Percentiles rank a stretch among this genome's conserved stretches.
Conservation (phyloP, 2,329 filamentous ascomycete species). For the Penicillium capsulatum region DNA sequence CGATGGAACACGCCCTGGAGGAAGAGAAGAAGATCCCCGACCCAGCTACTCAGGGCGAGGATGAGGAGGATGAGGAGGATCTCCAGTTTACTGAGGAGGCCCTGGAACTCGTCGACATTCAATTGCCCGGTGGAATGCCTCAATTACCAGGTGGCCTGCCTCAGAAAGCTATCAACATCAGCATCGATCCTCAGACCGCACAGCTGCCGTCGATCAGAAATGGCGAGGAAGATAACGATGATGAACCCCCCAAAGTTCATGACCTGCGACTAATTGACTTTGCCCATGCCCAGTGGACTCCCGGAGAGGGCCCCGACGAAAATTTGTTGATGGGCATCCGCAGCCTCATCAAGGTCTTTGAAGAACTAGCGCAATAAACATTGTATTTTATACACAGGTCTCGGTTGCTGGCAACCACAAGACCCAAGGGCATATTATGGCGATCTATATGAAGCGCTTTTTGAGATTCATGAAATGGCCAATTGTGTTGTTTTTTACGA, state of each 20-base stretch:
- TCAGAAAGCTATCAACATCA: slow-evolving; percentile 34
- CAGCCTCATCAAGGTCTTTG: slow-evolving; percentile 67
- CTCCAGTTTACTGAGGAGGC: slow-evolving; percentile 30
- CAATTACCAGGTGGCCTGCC: slow-evolving; percentile 29
- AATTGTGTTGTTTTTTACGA: neutral
- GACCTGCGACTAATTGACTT: slow-evolving; percentile 92
- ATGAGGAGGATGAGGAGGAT: slow-evolving; percentile 29
- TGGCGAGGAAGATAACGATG: slow-evolving; percentile 52
- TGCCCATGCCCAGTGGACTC: slow-evolving; percentile 82
- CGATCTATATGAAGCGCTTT: neutral
- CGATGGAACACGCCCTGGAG: slow-evolving; percentile 49
- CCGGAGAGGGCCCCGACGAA: slow-evolving; percentile 78
- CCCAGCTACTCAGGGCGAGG: slow-evolving; percentile 26
- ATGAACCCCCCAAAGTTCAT: slow-evolving; percentile 62
- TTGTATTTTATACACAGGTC: slow-evolving; percentile 6
- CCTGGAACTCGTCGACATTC: slow-evolving; percentile 30
- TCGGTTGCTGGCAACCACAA: slow-evolving; percentile 28
- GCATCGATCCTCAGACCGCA: slow-evolving; percentile 34
- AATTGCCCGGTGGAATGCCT: slow-evolving; percentile 27
- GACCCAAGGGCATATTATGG: neutral
- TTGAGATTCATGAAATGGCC: neutral
- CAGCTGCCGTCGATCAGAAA: slow-evolving; percentile 48
- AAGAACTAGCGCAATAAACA: slow-evolving; percentile 51
- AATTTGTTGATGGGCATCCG: slow-evolving; percentile 72
- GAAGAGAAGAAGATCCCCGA: slow-evolving; percentile 39